These are phyloP conservation scores for Cardiosporidium cionae DNA, from an alignment of 169 alveolate species.

Conservation along the genomic window DNA sequence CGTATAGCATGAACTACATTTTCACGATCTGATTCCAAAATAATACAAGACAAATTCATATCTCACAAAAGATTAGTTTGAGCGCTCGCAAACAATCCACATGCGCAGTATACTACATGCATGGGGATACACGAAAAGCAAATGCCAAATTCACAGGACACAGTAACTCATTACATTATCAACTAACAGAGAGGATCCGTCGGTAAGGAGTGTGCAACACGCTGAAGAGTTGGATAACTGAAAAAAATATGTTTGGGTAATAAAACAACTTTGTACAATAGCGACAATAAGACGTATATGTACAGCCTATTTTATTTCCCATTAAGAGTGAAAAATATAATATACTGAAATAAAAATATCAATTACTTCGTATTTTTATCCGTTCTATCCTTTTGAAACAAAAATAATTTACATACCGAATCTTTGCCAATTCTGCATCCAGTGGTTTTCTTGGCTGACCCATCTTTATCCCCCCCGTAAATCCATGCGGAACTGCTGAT, in stretches of 20 bases:
- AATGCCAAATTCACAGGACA: too few species aligned
- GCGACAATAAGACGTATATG: background rate
- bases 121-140: too few species aligned
- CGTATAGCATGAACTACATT: constrained; percentile 42
- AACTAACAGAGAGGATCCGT: constrained; percentile 37
- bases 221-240: constrained; percentile 43
- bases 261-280: background rate
- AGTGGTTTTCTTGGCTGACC: constrained; percentile 10
- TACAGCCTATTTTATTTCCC: background rate
- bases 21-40: constrained; percentile 29
- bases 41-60: too few species aligned
- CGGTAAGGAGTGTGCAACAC: constrained; percentile 41
- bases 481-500: constrained; percentile 30
- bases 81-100: too few species aligned
- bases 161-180: too few species aligned
- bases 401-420: constrained; percentile 1
- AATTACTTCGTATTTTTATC: background rate
- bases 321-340: background rate
- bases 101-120: too few species aligned
- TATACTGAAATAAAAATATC: background rate
- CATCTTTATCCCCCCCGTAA: constrained; percentile 27
- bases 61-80: too few species aligned
- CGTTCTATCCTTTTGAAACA: background rate
- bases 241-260: background rate
- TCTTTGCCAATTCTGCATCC: constrained; percentile 11